Evolutionary conservation across 2,329 filamentous ascomycete species (phyloP).

Genomic region (Biscogniauxia sp.): DNA sequence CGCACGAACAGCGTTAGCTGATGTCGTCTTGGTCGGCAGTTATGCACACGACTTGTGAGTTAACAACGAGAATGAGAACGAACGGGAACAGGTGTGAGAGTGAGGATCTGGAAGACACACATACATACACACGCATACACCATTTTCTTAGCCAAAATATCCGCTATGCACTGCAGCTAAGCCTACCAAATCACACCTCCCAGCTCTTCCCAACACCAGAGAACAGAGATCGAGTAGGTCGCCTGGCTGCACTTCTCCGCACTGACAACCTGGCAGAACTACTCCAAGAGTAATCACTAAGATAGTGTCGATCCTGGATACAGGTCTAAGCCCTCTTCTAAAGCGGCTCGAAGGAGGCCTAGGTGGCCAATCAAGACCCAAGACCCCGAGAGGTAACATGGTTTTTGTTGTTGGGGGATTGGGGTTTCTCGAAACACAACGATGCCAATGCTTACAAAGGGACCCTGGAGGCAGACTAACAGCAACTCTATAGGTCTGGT

Average conservation of each 20-base stretch:
- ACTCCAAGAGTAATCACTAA: neutral
- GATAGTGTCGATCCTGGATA: neutral
- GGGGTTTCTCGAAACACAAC: neutral
- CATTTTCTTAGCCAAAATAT: neutral
- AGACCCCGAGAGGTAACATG: neutral
- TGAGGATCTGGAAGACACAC: neutral
- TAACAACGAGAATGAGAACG: conserved; percentile 5
- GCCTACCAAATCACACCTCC: neutral
- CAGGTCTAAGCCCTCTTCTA: neutral
- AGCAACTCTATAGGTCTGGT: neutral
- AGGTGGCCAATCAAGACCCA: neutral
- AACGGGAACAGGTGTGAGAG: no score
- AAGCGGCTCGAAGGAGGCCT: neutral
- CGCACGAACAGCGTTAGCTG: conserved; percentile 14
- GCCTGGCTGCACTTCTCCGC: neutral
- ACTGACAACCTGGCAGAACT: neutral
- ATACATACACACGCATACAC: neutral
- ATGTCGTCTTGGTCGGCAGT: conserved; percentile 23
- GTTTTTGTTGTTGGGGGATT: neutral
- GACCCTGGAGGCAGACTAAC: conserved; percentile 11
- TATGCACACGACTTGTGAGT: conserved; percentile 7
- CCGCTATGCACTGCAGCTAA: neutral
- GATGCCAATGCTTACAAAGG: conserved; percentile 14
- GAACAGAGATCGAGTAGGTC: neutral
- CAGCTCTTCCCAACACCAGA: neutral